Base-by-base conservation (phyloP, 176 grass and related monocot genomes). In the Paspalum vaginatum region DNA sequence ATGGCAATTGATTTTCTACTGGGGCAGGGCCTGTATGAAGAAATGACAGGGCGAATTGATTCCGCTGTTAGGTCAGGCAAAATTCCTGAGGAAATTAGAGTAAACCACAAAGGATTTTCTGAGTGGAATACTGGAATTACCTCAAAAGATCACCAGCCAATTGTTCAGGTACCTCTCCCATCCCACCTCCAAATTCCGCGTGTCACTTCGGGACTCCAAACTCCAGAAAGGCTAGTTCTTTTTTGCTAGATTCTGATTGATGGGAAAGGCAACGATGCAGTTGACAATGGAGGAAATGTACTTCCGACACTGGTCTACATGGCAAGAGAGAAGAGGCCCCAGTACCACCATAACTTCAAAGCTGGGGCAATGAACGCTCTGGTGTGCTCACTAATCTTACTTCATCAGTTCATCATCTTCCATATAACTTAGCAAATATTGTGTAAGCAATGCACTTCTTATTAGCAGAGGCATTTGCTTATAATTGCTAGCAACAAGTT, bases 231-330 rank as follows among this genome's bases (percentile, higher is more conserved):
- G 32, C 3, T 32, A n/a, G 32, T 32, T 32, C 32, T 3, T 32
- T 26, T 64, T 62, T 69, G 12, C 54, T 66, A 97, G 94, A 84
- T 97, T 84, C 25, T 94, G 68, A 83, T 92, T 63, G 76, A 92
- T 72, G 91, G 89, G 4, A 92, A 84, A 12, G 73, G 88, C 37
- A 38, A 5, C 13, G 58, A 70, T 80, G 83, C 68, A 69, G 47
- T 79, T 39, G 90, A 91, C 11, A 51, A 48, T 18, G 81, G 91
- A 1, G 88, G 70, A 15, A 44, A 79, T 78, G 61, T 39, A 9
- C 70, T 94, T 54, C 92, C 95, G 46, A 98, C 84, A 37, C 77
- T 97, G 39, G 94, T 97, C 5, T 97, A 97, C 77, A 94, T 97
- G 87, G 89, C 89, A 48, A 85, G 89, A 27, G 89, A 97, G 89